Evolutionary conservation across 176 grass and related monocot genomes (phyloP), one percentile per base, ranked within the genome.

Genomic region (Avena insularis): DNA sequence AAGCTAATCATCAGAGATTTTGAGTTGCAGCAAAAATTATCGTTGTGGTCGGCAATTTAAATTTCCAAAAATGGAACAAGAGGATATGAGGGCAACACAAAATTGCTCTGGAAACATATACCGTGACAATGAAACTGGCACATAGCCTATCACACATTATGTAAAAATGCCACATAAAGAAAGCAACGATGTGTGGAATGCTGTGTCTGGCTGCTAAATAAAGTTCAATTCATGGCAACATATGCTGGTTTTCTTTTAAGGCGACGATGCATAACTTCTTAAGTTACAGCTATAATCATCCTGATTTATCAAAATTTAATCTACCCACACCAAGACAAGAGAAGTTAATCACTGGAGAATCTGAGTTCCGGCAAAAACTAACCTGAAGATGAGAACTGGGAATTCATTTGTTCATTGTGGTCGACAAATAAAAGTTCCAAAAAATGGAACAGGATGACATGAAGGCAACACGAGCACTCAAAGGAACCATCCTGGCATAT

Each of bases 361-460:
- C 23, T 49, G 61, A 84, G 77, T 77, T 79, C 79, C 46, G 62
- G 40, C 43, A 82, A 85, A 79, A 35, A 77, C 78, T 55, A 84
- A 90, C 90, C 84, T 95, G 85, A 77, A 81, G 57, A 77, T 73
- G 40, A 79, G 40, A 82, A 61, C 36, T 63, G 23, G 14, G 82
- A 59, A 57, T 57, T 94, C 77, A 92, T 86, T 94, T 94, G 92
- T 88, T 99, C 91, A 99, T 90, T 29, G 97, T 86, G 83, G 92
- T 90, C 5, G 97, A 99, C 45, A 99, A 84, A 73, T 99, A 96
- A 35, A 91, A 93, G 89, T 99, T 99, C 92, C 97, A 99, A 51
- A 99, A 96, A 61, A 96, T 93, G 60, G 97, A 96, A 87, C 97
- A 96, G 40, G 92, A 86, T 14, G 97, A 99, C 94, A 99, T 99